Evolutionary conservation across 75 land plant genomes (phyloP), one percentile per base, ranked within the genome.

Genomic region (Cryptomeria japonica): DNA sequence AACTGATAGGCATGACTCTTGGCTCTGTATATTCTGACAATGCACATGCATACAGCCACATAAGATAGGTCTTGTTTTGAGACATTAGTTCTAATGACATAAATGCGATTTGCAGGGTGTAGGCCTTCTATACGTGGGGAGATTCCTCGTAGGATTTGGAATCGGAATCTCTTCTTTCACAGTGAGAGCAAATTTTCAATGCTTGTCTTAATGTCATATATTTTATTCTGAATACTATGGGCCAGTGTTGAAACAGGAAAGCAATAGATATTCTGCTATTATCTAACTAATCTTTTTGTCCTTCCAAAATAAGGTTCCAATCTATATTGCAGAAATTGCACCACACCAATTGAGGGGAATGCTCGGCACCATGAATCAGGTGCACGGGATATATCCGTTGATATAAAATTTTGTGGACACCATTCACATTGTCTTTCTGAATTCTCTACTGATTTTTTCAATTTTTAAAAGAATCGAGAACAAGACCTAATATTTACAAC

Each of bases 251-350:
- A 22, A 25, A 22, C 6, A 25, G n/a, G 70, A 28, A 61, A 61
- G 70, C 28, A 61, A 31, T 34, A 31, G 13, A 34, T 73, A 73
- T 32, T 34, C 77, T 25, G 13, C 3, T 11, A 73, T 34, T 9
- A 70, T n/a, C 76, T 73, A 73, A 32, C 34, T 73, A 25, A 25
- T 22, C 18, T 25, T 31, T 73, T 73, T 34, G 37, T 12, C 37
- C 1, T 73, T 73, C 34, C 37, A 73, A 73, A 73, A 73, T 34
- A 73, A 73, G 77, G 77, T 73, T 12, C 77, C 77, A 32, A 34
- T 73, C 37, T 73, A 73, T 73, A 73, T 73, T 32, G 77, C 77
- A 73, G 77, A 73, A 73, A 73, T 73, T 32, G 77, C 77, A 31
- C 77, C 77, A 32, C 3, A 32, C 77, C 36, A 34, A 31, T 73